phyloP scores from a whole-genome alignment of 345 rosid species.

The Brassica juncea region DNA sequence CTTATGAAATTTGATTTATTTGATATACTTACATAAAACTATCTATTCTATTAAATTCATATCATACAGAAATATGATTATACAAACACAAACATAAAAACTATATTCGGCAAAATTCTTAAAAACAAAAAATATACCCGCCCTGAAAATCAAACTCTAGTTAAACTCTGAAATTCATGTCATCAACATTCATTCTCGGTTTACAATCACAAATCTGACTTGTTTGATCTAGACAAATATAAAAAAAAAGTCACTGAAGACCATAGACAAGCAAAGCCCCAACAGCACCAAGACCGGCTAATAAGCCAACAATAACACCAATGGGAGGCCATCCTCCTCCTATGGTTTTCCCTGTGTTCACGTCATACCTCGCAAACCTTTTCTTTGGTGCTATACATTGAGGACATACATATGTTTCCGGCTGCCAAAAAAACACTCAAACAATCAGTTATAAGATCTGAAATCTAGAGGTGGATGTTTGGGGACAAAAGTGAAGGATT shows the following conservation, averaged over 20 bases:
- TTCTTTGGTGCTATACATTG: constrained; percentile 91
- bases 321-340: constrained; percentile 93
- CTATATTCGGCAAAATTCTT: too few species aligned
- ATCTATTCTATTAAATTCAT: too few species aligned
- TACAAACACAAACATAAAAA: too few species aligned
- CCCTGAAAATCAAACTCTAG: too few species aligned
- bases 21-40: too few species aligned
- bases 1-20: too few species aligned
- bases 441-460: neutral
- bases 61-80: too few species aligned
- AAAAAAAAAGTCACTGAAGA: constrained; percentile 50
- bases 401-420: constrained; percentile 80
- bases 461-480: neutral
- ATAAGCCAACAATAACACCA: constrained; percentile 77
- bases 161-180: too few species aligned
- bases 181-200: too few species aligned
- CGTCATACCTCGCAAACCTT: constrained; percentile 83
- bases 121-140: too few species aligned
- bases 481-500: constrained; percentile 1
- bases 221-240: too few species aligned
- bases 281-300: constrained; percentile 78
- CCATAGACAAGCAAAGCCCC: constrained; percentile 91
- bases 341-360: constrained; percentile 77
- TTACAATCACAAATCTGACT: too few species aligned
- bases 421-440: constrained; percentile 48